phyloP scores from a whole-genome alignment of 139 green algal species.

The Klebsormidium nitens region DNA sequence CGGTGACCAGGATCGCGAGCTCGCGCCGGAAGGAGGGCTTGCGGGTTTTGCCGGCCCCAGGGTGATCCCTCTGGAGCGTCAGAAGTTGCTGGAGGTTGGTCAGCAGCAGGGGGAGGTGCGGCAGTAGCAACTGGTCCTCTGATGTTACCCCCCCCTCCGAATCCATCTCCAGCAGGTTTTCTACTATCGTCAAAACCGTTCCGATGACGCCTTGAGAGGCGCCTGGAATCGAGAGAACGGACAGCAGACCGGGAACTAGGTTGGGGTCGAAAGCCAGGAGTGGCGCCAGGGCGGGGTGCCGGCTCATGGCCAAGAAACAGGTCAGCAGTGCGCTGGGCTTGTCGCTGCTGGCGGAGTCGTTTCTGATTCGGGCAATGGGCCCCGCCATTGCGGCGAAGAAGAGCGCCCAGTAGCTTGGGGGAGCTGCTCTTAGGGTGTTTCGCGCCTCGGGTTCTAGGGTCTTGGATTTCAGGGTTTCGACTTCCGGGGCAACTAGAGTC shows the following conservation, averaged over 20 bases:
- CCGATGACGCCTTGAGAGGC: slow-evolving; percentile 4
- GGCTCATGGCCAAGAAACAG: slow-evolving; percentile 1
- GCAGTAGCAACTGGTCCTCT: slow-evolving; percentile 2
- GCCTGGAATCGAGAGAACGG: neutral
- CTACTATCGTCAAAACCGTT: slow-evolving; percentile 1
- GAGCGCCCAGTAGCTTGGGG: slow-evolving; percentile 8
- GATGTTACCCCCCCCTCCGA: neutral
- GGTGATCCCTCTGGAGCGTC: neutral
- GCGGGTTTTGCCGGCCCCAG: neutral
- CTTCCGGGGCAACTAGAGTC: too few relatives aligned
- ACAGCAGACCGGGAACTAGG: neutral
- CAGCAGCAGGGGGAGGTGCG: slow-evolving; percentile 13
- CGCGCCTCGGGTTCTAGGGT: too few relatives aligned
- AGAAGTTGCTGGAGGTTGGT: slow-evolving; percentile 12
- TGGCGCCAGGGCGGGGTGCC: neutral
- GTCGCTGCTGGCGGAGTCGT: neutral
- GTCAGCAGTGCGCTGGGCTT: slow-evolving; percentile 7
- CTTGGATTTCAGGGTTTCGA: too few relatives aligned
- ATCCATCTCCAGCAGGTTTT: slow-evolving; percentile 13
- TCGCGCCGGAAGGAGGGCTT: neutral
- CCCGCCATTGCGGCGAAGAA: slow-evolving; percentile 3
- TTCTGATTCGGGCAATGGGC: neutral
- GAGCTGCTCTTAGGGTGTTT: slow-evolving; percentile 3
- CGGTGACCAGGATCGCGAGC: slow-evolving; percentile 6
- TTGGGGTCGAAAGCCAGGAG: slow-evolving; percentile 5